These are phyloP conservation scores for Pyrenopolyporus hunteri DNA, from an alignment of 495 filamentous ascomycete genomes.

Conservation along the genomic window DNA sequence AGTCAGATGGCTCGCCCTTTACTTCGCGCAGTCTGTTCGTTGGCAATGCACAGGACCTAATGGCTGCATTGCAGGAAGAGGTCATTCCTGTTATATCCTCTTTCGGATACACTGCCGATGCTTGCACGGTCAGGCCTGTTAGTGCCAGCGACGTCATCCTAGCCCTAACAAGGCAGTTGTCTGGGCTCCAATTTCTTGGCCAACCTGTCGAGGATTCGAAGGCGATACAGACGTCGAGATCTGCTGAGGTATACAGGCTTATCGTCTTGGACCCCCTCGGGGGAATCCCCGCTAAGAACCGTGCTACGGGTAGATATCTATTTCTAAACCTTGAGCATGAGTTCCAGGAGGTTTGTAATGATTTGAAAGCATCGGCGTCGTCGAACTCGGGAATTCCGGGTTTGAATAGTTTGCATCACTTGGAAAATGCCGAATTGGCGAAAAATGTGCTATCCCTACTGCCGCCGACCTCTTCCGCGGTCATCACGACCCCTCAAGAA, in stretches of 20 bases:
- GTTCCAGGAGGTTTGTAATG: conserved; percentile 66
- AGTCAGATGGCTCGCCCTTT: conserved; percentile 23
- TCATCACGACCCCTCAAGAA: conserved; percentile 85
- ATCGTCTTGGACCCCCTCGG: conserved; percentile 89
- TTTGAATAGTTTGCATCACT: conserved; percentile 50
- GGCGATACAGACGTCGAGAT: conserved; percentile 50
- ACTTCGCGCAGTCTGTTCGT: conserved; percentile 46
- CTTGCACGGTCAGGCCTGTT: conserved; percentile 59
- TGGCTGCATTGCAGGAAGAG: conserved; percentile 72
- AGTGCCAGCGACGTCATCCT: conserved; percentile 71
- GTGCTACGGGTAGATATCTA: conserved; percentile 74
- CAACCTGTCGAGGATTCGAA: conserved; percentile 52
- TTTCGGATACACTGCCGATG: conserved; percentile 68
- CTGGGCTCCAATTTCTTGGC: conserved; percentile 58
- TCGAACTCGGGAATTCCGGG: conserved; percentile 6
- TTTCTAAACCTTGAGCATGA: conserved; percentile 98
- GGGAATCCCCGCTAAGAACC: conserved; percentile 76
- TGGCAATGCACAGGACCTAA: conserved; percentile 61
- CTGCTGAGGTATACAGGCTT: conserved; percentile 76
- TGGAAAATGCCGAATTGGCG: conserved; percentile 75
- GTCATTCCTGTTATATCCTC: conserved; percentile 79
- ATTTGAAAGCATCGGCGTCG: conserved; percentile 52
- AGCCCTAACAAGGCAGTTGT: conserved; percentile 74
- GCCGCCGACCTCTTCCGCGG: conserved; percentile 82
- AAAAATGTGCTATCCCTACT: conserved; percentile 72